These are phyloP conservation scores for Lodderomyces oxycetoniae DNA, from an alignment of 1,139 yeast genomes.

Conservation along the genomic window DNA sequence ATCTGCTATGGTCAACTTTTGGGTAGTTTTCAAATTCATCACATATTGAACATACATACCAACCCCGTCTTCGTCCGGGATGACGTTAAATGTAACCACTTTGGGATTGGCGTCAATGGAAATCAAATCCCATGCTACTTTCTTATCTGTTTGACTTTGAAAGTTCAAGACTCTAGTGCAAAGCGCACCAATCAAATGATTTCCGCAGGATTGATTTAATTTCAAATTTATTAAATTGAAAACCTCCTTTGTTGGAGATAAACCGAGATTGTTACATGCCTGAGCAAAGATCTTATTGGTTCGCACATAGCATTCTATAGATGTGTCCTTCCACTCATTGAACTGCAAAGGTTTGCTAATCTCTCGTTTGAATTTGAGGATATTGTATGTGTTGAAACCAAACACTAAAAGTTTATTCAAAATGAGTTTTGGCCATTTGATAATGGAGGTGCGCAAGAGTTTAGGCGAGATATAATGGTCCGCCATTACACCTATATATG, in stretches of 20 bases:
- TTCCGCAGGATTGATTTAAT: constrained; percentile 32
- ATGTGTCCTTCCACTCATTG: constrained; percentile 43
- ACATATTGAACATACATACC: constrained; percentile 67
- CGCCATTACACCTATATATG: constrained; percentile 39
- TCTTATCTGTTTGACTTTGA: constrained; percentile 48
- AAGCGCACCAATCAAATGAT: constrained; percentile 30
- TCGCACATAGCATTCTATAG: constrained; percentile 38
- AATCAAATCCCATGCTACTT: constrained; percentile 71
- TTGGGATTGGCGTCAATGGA: constrained; percentile 70
- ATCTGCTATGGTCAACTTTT: constrained; percentile 51
- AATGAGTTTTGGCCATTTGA: constrained; percentile 37
- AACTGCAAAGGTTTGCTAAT: constrained; percentile 36
- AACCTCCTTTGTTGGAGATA: constrained; percentile 11
- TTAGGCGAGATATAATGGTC: constrained; percentile 44
- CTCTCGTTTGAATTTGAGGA: constrained; percentile 39
- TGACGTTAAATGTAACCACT: constrained; percentile 53
- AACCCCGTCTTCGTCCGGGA: constrained; percentile 67
- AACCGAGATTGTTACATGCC: constrained; percentile 30
- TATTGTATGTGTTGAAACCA: constrained; percentile 41
- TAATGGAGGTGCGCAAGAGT: constrained; percentile 26
- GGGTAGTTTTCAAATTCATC: constrained; percentile 72
- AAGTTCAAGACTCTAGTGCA: constrained; percentile 32
- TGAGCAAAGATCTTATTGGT: constrained; percentile 43
- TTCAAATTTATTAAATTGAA: constrained; percentile 24
- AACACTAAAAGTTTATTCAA: constrained; percentile 38